These are phyloP conservation scores for Nakaseomyces nivariensis DNA, from an alignment of 1,139 yeast species.

Conservation along the genomic window DNA sequence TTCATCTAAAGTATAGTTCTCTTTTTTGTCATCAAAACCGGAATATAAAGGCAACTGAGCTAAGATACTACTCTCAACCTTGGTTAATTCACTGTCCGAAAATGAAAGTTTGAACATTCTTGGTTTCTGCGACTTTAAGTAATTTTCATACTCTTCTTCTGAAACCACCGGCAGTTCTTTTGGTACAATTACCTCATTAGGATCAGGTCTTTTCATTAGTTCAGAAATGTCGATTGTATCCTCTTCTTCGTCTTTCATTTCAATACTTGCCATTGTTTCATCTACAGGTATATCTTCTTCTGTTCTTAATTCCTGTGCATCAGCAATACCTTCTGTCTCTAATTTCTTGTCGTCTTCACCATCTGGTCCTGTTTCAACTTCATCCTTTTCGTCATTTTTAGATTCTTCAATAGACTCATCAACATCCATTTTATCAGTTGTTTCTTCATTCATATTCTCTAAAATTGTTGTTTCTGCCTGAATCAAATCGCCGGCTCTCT, in stretches of 20 bases:
- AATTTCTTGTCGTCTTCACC: conserved; percentile 39
- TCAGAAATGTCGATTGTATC: conserved; percentile 28
- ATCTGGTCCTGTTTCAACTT: conserved; percentile 4
- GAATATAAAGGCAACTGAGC: conserved; percentile 45
- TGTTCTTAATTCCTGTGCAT: too few species aligned
- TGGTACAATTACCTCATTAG: conserved; percentile 27
- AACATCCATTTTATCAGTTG: neutral
- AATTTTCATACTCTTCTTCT: conserved; percentile 20
- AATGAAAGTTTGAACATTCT: conserved; percentile 44
- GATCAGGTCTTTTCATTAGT: conserved; percentile 29
- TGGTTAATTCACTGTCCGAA: conserved; percentile 42
- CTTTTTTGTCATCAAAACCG: conserved; percentile 31
- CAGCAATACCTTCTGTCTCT: conserved; percentile 31
- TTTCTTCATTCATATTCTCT: neutral
- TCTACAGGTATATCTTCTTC: conserved; percentile 10
- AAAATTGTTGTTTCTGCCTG: neutral
- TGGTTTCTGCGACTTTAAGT: neutral
- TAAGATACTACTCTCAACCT: conserved; percentile 45
- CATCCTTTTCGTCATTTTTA: neutral
- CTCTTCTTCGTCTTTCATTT: conserved; percentile 6
- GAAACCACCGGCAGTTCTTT: conserved; percentile 27
- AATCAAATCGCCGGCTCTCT: neutral
- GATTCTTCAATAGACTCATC: neutral
- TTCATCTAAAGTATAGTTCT: conserved; percentile 23
- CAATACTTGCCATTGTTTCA: conserved; percentile 8